phyloP scores from a whole-genome alignment of 352 stramenopile genomes.

The Phytophthora pluvialis region DNA sequence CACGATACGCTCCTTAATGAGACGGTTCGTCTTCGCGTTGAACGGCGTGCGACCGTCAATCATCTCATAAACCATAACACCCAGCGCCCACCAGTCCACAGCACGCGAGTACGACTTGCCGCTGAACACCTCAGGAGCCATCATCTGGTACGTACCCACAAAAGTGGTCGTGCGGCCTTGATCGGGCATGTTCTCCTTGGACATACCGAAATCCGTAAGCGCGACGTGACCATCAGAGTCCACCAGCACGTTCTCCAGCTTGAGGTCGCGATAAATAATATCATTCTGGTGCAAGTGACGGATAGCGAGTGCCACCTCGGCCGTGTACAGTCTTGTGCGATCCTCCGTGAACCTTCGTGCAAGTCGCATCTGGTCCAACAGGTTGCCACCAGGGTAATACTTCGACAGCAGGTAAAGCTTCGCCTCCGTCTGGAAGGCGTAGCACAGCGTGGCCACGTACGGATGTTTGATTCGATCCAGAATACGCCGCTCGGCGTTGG shows the following conservation, averaged over 20 bases:
- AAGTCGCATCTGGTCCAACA: slow-evolving; percentile 93
- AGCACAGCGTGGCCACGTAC: slow-evolving; percentile 96
- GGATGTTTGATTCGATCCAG: slow-evolving; percentile 94
- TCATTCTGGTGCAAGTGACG: slow-evolving; percentile 92
- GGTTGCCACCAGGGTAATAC: slow-evolving; percentile 97
- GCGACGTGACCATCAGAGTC: slow-evolving; percentile 96
- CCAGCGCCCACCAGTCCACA: slow-evolving; percentile 91
- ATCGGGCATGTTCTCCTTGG: slow-evolving; percentile 97
- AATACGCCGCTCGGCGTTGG: slow-evolving; percentile 91
- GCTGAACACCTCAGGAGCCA: slow-evolving; percentile 91
- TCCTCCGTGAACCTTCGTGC: slow-evolving; percentile 93
- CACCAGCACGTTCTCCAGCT: slow-evolving; percentile 98
- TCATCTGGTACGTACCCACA: slow-evolving; percentile 93
- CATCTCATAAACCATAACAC: slow-evolving; percentile 91
- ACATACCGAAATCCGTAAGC: slow-evolving; percentile 99
- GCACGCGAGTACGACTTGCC: slow-evolving; percentile 89
- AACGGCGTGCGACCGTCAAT: slow-evolving; percentile 88
- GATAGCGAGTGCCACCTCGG: slow-evolving; percentile 96
- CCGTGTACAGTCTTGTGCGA: slow-evolving; percentile 95
- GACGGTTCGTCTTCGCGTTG: slow-evolving; percentile 86
- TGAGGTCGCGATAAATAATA: slow-evolving; percentile 98
- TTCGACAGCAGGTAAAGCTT: slow-evolving; percentile 93
- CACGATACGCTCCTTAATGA: slow-evolving; percentile 87
- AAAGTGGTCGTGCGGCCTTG: slow-evolving; percentile 86
- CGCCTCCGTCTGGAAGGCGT: slow-evolving; percentile 90